Base-by-base conservation (phyloP, 768 basidiomycete species). In the Lactarius hengduanensis region DNA sequence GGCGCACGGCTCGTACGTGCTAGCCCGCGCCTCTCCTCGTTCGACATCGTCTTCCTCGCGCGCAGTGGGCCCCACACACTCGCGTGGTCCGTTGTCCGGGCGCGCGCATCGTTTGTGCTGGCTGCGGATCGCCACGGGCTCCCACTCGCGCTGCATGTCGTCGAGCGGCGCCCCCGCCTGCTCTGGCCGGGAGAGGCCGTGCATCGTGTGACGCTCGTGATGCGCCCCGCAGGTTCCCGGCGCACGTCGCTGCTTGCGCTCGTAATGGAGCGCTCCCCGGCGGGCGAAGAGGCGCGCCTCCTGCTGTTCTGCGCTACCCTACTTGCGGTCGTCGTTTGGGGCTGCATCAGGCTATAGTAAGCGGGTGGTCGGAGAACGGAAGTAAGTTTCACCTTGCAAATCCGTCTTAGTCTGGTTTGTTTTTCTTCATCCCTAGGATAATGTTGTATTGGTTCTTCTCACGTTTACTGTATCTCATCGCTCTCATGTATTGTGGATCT, bases 11-110 rank as follows among this genome's bases (percentile, higher is more conserved):
- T 92, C 64, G 88, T 88, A 16, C 83, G 78, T 66, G 77, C 80
- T 36, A 89, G 89, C 70, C 90, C 90, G 0, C 87, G 87, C 32
- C 78, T 92, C n/a, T 75, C 79, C 28, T 76, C 80, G 26, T 91
- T 91, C 76, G 80, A 80, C 15, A 80, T 92, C 60, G 82, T 85
- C 2, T 90, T 89, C 76, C 83, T 91, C 58, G 83, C 87, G 0
- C 80, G 64, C 57, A 63, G 61, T n/a, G 26, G 82, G 70, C 82
- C 84, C 15, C 57, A 32, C 36, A 45, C 61, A 11, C 26, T 16
- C 34, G 4, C 63, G 7, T 65, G 38, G 22, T 26, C 50, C n/a
- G 3, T 41, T 38, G 34, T n/a, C 4, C 56, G 55, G 32, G 57
- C 56, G 22, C 61, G 65, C 56, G 68, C 64, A 4, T 59, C 59